Percentiles rank a stretch among this genome's conserved stretches.
phyloP scores from a whole-genome alignment of 2,329 filamentous ascomycete genomes.

The Didymella arachidicola region DNA sequence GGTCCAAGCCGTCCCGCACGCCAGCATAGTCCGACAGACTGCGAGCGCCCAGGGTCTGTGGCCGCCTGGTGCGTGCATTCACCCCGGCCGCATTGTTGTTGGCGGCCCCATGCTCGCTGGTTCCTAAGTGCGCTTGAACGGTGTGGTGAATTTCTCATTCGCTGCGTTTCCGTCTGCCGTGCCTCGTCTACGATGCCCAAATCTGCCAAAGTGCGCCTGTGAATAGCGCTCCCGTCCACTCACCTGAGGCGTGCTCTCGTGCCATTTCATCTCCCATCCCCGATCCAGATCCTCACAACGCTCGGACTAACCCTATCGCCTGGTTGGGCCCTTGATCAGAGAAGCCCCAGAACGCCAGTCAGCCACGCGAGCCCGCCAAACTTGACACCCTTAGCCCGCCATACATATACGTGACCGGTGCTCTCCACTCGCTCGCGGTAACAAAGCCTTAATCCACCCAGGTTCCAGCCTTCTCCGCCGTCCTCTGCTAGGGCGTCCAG shows the following conservation, averaged over 20 bases:
- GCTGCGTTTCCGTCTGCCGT: slow-evolving; percentile 49
- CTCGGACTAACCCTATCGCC: slow-evolving; percentile 54
- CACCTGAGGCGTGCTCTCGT: slow-evolving; percentile 49
- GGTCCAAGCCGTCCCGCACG: slow-evolving; percentile 52
- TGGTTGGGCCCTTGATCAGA: slow-evolving; percentile 48
- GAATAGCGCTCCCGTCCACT: slow-evolving; percentile 48
- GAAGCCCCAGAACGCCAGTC: slow-evolving; percentile 50
- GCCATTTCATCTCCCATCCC: slow-evolving; percentile 45
- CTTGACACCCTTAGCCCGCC: slow-evolving; percentile 51
- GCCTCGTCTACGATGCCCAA: slow-evolving; percentile 50
- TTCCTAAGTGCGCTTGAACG: slow-evolving; percentile 46
- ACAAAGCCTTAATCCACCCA: slow-evolving; percentile 52
- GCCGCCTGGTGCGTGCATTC: slow-evolving; percentile 39
- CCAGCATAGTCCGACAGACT: slow-evolving; percentile 48
- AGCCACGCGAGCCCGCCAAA: slow-evolving; percentile 53
- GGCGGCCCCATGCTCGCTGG: slow-evolving; percentile 44
- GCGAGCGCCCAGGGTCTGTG: slow-evolving; percentile 46
- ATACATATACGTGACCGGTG: slow-evolving; percentile 55
- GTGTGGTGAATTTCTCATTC: slow-evolving; percentile 50
- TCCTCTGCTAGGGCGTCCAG: slow-evolving; percentile 54
- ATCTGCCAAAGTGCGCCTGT: slow-evolving; percentile 49
- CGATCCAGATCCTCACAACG: slow-evolving; percentile 53
- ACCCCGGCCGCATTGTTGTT: slow-evolving; percentile 44
- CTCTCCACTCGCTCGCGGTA: slow-evolving; percentile 51
- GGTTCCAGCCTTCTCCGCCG: slow-evolving; percentile 58